phyloP scores from a whole-genome alignment of 1,139 yeast species.

The Blastobotrys elegans region DNA sequence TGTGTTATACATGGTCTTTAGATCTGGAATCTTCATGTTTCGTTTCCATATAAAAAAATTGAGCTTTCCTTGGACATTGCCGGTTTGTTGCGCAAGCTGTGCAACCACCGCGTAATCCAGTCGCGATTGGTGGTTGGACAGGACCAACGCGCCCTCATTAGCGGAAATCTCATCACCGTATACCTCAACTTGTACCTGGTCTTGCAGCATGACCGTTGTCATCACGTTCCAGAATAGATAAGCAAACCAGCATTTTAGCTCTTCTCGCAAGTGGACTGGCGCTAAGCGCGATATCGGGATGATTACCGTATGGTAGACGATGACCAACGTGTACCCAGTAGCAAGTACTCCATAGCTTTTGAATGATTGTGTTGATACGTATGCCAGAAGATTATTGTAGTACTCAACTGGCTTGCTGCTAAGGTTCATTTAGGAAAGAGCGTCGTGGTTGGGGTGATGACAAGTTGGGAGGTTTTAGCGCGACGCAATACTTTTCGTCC shows the following conservation, averaged over 20 bases:
- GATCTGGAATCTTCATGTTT: slow-evolving; percentile 25
- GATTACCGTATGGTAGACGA: not conserved
- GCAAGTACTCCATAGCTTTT: not conserved
- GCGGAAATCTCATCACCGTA: slow-evolving; percentile 17
- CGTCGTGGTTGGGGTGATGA: no score
- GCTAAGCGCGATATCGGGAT: not conserved
- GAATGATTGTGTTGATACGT: not conserved
- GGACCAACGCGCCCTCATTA: slow-evolving; percentile 10
- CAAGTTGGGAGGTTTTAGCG: no score
- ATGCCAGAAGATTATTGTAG: not conserved
- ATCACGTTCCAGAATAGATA: slow-evolving; percentile 3
- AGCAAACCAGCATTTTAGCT: slow-evolving; percentile 4
- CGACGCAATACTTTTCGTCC: no score
- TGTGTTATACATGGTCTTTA: slow-evolving; percentile 19
- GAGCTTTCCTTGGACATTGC: slow-evolving; percentile 23
- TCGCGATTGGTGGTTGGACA: slow-evolving; percentile 50
- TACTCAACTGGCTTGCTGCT: no score
- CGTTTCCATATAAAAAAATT: slow-evolving; percentile 29
- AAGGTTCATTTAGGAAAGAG: not conserved
- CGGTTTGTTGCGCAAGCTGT: slow-evolving; percentile 37
- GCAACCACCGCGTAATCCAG: slow-evolving; percentile 51
- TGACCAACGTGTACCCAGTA: not conserved
- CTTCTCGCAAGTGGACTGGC: slow-evolving; percentile 5
- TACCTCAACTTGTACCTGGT: slow-evolving; percentile 5
- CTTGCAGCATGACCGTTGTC: not conserved